Evolutionary conservation across 2,329 filamentous ascomycete species (phyloP).

Genomic region (Colletotrichum theobromicola): DNA sequence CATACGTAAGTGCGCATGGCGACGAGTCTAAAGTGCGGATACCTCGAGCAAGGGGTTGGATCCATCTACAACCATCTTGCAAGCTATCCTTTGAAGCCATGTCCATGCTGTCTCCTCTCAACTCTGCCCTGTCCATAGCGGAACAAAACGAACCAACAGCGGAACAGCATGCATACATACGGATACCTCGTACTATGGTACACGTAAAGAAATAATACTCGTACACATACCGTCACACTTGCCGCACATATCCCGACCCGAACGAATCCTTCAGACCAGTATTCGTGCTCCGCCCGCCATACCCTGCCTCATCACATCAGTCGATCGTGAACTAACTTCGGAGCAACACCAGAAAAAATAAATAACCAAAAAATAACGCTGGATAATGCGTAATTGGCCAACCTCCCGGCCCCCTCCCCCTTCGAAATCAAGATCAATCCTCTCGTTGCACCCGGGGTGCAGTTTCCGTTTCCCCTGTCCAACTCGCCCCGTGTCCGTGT

Average conservation of each 20-base stretch:
- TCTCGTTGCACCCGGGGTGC: not conserved
- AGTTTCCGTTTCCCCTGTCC: not conserved
- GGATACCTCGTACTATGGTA: not conserved
- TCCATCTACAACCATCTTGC: not conserved
- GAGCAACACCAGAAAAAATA: not conserved
- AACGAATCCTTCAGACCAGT: not conserved
- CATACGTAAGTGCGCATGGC: conserved; percentile 13
- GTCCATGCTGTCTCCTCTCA: not conserved
- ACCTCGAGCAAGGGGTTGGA: not conserved
- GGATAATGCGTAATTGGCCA: not conserved
- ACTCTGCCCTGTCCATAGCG: not conserved
- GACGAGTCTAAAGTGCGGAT: conserved; percentile 17
- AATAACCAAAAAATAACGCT: not conserved
- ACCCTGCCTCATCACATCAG: not conserved
- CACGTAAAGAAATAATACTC: not conserved
- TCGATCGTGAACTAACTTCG: not conserved
- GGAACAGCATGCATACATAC: not conserved
- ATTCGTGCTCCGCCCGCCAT: not conserved
- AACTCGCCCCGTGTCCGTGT: not conserved
- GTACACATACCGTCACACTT: not conserved
- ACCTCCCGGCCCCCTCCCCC: not conserved
- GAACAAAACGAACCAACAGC: conserved; percentile 4
- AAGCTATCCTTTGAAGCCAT: not conserved
- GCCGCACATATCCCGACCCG: not conserved
- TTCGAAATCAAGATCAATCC: not conserved